phyloP scores from a whole-genome alignment of 2,329 filamentous ascomycete species.

The Aureobasidium sp. region DNA sequence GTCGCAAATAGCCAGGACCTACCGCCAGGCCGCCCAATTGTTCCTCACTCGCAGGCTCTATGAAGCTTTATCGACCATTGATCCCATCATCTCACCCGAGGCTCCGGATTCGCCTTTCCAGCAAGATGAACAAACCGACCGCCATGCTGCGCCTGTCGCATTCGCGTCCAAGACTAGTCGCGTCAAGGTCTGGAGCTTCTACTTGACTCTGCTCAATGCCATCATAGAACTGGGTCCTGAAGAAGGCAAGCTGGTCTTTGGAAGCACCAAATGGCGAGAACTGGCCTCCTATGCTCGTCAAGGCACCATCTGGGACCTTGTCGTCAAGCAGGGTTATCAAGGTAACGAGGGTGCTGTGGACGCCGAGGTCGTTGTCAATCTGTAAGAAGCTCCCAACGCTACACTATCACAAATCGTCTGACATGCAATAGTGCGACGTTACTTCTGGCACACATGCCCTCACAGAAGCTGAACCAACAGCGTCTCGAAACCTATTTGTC shows the following conservation, averaged over 20 bases:
- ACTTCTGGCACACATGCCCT: conserved; percentile 79
- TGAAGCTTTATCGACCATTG: conserved; percentile 78
- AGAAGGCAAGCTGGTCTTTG: conserved; percentile 84
- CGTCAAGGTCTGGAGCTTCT: conserved; percentile 96
- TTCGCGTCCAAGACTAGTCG: conserved; percentile 73
- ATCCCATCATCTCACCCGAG: conserved; percentile 67
- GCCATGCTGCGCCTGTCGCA: conserved; percentile 59
- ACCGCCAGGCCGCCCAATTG: conserved; percentile 87
- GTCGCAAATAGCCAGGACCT: conserved; percentile 79
- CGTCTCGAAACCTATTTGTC: conserved; percentile 85
- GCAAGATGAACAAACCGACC: neutral
- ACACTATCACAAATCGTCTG: neutral
- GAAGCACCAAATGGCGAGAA: conserved; percentile 73
- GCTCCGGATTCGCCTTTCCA: conserved; percentile 23
- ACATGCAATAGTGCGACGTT: conserved; percentile 65
- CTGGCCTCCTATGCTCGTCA: conserved; percentile 80
- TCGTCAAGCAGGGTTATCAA: conserved; percentile 79
- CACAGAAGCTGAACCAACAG: conserved; percentile 77
- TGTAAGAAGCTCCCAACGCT: conserved; percentile 49
- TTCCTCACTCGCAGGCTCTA: conserved; percentile 90
- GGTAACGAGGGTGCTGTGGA: conserved; percentile 87
- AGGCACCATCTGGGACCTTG: conserved; percentile 90
- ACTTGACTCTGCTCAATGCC: conserved; percentile 86
- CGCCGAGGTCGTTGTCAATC: conserved; percentile 83
- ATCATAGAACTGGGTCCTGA: conserved; percentile 83